Evolutionary conservation across 352 stramenopile genomes (phyloP).

Genomic region (Albugo laibachii): DNA sequence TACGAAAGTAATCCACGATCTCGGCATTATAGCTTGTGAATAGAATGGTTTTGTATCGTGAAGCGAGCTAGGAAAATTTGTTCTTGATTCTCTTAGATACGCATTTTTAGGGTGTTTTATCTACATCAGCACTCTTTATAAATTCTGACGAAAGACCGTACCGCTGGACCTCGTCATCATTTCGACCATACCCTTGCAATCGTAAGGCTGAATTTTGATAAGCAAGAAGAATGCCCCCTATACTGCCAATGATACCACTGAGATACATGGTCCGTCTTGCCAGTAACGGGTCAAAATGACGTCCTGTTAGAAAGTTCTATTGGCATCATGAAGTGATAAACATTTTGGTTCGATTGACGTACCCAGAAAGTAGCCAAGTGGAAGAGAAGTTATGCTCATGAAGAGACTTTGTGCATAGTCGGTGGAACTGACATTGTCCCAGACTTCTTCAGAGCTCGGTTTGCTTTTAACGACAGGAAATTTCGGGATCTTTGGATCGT

Average conservation of each 20-base stretch:
- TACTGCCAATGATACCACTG: slow-evolving; percentile 40
- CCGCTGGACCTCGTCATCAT: slow-evolving; percentile 46
- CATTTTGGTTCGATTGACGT: slow-evolving; percentile 1
- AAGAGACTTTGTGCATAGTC: slow-evolving; percentile 25
- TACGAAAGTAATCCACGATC: too few species aligned
- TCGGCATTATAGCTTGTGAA: too few species aligned
- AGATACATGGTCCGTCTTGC: slow-evolving; percentile 53
- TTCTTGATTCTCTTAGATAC: too few species aligned
- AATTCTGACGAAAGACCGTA: slow-evolving; percentile 4
- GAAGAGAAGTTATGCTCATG: slow-evolving; percentile 29
- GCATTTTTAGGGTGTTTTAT: too few species aligned
- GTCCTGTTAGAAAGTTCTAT: slow-evolving; percentile 11
- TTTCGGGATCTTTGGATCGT: slow-evolving; percentile 30
- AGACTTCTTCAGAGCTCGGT: slow-evolving; percentile 35
- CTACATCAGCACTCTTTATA: too few species aligned
- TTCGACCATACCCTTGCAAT: slow-evolving; percentile 53
- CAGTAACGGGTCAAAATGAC: slow-evolving; percentile 34
- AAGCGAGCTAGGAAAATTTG: too few species aligned
- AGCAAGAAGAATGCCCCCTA: slow-evolving; percentile 33
- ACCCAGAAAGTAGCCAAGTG: slow-evolving; percentile 55
- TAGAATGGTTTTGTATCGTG: too few species aligned
- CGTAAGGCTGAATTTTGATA: slow-evolving; percentile 68
- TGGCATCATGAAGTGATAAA: neutral
- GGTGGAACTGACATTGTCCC: slow-evolving; percentile 24
- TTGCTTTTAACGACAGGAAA: slow-evolving; percentile 49